Evolutionary conservation across 352 stramenopile genomes (phyloP), one percentile per base, ranked within the genome.

Genomic region (Phytophthora hibernalis): DNA sequence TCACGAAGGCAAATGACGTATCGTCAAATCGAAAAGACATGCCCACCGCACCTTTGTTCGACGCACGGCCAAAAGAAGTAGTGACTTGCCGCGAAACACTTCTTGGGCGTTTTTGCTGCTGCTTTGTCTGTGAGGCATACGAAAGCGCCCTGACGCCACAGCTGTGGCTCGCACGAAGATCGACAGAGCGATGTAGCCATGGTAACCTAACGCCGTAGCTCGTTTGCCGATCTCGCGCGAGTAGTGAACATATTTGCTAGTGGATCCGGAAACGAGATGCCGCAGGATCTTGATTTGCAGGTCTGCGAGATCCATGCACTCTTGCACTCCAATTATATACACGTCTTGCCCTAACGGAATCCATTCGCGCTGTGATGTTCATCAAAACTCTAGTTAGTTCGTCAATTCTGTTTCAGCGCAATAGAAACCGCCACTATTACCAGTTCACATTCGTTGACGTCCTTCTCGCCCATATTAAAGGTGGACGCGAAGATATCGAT

Each of bases 271-370:
- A 15, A 83, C 70, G 35, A 94, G 74, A 44, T 96, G 77, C 9
- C 84, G 73, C 28, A 83, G 55, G 15, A 97, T 80, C 38, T 89
- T 90, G 22, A 72, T 68, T 43, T 91, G 79, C 8, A 97, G 58
- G 31, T 92, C 84, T 7, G 54, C 73, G 38, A 97, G 71, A 45
- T 95, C 77, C 79, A 97, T 93, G 71, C 92, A 98, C 66, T 98
- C 92, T 61, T 97, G 90, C 7, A 97, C 80, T n/a, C 89, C 92
- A 42, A 97, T 92, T 12, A 96, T 88, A 43, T 97, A 97, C 0
- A 97, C 76, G 45, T 97, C 89, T 61, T 94, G 72, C 26, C 88
- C 89, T 5, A 80, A 61, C 18, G 90, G 89, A 64, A 98, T 95
- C 92, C 92, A 98, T 59, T 81, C 62, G 6, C 62, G 53, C 60